Percentiles rank a stretch among this genome's conserved stretches.
Evolutionary conservation across 352 stramenopile species (phyloP).

Genomic region (Pythium oligandrum): DNA sequence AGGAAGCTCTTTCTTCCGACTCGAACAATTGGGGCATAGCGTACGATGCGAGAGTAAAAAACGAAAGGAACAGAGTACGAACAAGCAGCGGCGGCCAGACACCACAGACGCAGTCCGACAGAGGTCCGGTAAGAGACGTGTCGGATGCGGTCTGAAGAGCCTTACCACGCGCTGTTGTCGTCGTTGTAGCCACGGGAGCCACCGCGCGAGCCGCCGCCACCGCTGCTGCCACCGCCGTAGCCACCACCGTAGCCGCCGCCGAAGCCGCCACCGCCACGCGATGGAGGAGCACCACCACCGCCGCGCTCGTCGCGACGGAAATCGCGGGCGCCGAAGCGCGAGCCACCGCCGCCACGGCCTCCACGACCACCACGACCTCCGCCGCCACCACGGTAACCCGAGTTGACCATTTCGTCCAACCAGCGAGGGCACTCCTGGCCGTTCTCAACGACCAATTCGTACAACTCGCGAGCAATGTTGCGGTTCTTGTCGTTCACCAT

Average conservation of each 20-base stretch:
- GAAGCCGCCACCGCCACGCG: slow-evolving; percentile 19
- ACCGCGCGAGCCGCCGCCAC: slow-evolving; percentile 30
- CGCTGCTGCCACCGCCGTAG: slow-evolving; percentile 20
- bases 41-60: background rate
- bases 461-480: slow-evolving; percentile 96
- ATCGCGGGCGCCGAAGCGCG: slow-evolving; percentile 83
- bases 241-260: slow-evolving; percentile 20
- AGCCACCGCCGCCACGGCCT: slow-evolving; percentile 45
- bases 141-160: background rate
- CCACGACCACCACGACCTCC: slow-evolving; percentile 38
- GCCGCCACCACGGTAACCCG: slow-evolving; percentile 57
- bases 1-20: slow-evolving; percentile 31
- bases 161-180: slow-evolving; percentile 89
- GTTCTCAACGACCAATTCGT: slow-evolving; percentile 96
- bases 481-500: slow-evolving; percentile 99
- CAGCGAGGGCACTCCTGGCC: slow-evolving; percentile 93
- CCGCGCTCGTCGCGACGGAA: slow-evolving; percentile 76
- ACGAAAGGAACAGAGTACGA: background rate
- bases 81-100: background rate
- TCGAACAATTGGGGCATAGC: background rate
- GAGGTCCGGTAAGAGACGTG: too few species aligned
- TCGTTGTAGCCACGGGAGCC: slow-evolving; percentile 42
- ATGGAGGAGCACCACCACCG: slow-evolving; percentile 27
- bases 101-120: too few species aligned
- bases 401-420: slow-evolving; percentile 93